A percentile compares a stretch with the other conserved stretches of the same genome.
Evolutionary conservation across 2,329 filamentous ascomycete species (phyloP).

Genomic region (Rugonectria rugulosa): DNA sequence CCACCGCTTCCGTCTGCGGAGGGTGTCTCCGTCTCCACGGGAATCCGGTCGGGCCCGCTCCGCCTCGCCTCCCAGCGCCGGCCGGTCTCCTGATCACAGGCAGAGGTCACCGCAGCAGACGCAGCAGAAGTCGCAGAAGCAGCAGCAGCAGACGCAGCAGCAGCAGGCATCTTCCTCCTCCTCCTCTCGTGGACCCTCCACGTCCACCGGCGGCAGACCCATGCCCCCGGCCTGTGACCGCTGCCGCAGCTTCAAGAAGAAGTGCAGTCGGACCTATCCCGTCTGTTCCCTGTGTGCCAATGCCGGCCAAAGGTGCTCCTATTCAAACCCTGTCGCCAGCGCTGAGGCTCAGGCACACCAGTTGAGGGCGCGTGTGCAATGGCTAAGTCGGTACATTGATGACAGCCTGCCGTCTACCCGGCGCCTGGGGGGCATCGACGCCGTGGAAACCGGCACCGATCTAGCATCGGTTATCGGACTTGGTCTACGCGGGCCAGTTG

Average conservation of each 20-base stretch:
- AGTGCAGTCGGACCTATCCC: constrained; percentile 52
- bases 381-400: constrained; percentile 50
- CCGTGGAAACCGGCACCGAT: constrained; percentile 47
- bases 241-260: constrained; percentile 56
- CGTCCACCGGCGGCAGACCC: constrained; percentile 16
- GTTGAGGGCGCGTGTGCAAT: constrained; percentile 49
- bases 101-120: constrained; percentile 13
- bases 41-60: constrained; percentile 37
- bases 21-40: constrained; percentile 36
- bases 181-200: neutral
- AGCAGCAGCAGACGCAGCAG: constrained; percentile 28
- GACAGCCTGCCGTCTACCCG: constrained; percentile 37
- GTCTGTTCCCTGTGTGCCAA: constrained; percentile 49
- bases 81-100: constrained; percentile 25
- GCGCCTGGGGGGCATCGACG: constrained; percentile 39
- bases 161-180: constrained; percentile 16
- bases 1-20: constrained; percentile 38
- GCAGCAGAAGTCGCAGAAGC: constrained; percentile 32
- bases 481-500: constrained; percentile 7
- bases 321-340: constrained; percentile 41
- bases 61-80: constrained; percentile 34
- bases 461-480: constrained; percentile 26
- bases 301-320: constrained; percentile 49
- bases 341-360: constrained; percentile 46
- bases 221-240: constrained; percentile 47